These are phyloP conservation scores for Lizonia empirigonia DNA, from an alignment of 2,329 filamentous ascomycete genomes.

Conservation along the genomic window DNA sequence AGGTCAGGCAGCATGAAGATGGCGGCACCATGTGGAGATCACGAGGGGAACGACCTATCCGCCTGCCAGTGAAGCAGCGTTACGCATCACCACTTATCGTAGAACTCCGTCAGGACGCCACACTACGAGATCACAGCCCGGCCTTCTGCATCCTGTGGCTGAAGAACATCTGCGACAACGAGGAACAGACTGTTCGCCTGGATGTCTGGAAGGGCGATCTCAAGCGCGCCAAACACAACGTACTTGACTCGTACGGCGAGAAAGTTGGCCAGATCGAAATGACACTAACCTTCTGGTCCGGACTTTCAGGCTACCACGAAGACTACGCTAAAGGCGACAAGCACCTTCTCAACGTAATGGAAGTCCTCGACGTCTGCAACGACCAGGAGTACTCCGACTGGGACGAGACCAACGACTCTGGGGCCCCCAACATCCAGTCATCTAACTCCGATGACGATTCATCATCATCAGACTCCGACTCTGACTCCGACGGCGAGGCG, in stretches of 20 bases:
- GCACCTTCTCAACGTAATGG: constrained; percentile 65
- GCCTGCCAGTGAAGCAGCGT: constrained; percentile 65
- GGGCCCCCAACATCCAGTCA: constrained; percentile 12
- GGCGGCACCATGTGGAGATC: constrained; percentile 59
- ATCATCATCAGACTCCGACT: constrained; percentile 24
- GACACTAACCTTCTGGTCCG: constrained; percentile 64
- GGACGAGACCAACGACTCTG: constrained; percentile 27
- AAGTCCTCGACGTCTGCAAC: constrained; percentile 66
- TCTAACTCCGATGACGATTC: constrained; percentile 44
- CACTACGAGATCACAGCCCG: constrained; percentile 60
- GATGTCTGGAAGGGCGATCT: constrained; percentile 71
- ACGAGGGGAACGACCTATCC: constrained; percentile 53
- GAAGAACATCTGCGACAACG: constrained; percentile 71
- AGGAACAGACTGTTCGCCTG: constrained; percentile 63
- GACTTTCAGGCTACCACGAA: constrained; percentile 65
- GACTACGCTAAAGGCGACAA: constrained; percentile 60
- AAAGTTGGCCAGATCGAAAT: constrained; percentile 64
- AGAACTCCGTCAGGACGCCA: constrained; percentile 63
- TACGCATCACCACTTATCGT: constrained; percentile 63
- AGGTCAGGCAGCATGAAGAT: constrained; percentile 35
- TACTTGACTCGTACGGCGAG: constrained; percentile 59
- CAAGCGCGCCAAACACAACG: constrained; percentile 57
- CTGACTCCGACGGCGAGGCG: constrained; percentile 27
- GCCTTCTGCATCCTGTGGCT: constrained; percentile 72
- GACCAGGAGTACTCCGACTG: constrained; percentile 58